A percentile compares a stretch with the other conserved stretches of the same genome.
These are phyloP conservation scores for Kodamaea hsintzibuensis DNA, from an alignment of 805 yeast species.

Conservation along the genomic window DNA sequence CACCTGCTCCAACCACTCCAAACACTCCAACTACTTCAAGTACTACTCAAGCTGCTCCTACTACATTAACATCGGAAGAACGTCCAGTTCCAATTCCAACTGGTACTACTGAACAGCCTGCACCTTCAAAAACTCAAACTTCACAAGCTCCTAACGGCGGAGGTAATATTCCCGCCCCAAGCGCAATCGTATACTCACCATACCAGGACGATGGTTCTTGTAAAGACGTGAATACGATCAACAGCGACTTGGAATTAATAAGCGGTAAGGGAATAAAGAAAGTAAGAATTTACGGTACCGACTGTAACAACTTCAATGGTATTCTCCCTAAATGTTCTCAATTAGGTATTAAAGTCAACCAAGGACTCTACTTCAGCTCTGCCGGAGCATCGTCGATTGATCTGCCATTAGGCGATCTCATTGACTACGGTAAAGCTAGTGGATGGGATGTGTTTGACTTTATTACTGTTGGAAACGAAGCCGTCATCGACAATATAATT, in stretches of 20 bases:
- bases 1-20: background rate
- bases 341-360: conserved; percentile 73
- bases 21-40: conserved; percentile 13
- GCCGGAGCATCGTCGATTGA: conserved; percentile 63
- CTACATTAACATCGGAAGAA: conserved; percentile 17
- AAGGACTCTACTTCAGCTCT: conserved; percentile 78
- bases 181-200: conserved; percentile 74
- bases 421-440: conserved; percentile 47
- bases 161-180: conserved; percentile 43
- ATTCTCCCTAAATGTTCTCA: conserved; percentile 59
- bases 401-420: conserved; percentile 51
- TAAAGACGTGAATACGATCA: conserved; percentile 56
- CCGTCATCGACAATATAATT: conserved; percentile 62
- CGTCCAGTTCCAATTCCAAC: conserved; percentile 13
- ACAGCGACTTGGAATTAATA: conserved; percentile 59
- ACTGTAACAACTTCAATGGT: conserved; percentile 68
- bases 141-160: conserved; percentile 11
- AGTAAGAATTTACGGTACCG: conserved; percentile 83
- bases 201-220: conserved; percentile 69
- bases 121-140: conserved; percentile 15
- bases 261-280: conserved; percentile 59
- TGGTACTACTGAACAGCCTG: conserved; percentile 8
- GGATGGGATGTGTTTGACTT: conserved; percentile 75
- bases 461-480: conserved; percentile 89
- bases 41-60: conserved; percentile 7